Conservation (phyloP, 1,139 yeast genomes). For the Magnusiomyces fungicola region DNA sequence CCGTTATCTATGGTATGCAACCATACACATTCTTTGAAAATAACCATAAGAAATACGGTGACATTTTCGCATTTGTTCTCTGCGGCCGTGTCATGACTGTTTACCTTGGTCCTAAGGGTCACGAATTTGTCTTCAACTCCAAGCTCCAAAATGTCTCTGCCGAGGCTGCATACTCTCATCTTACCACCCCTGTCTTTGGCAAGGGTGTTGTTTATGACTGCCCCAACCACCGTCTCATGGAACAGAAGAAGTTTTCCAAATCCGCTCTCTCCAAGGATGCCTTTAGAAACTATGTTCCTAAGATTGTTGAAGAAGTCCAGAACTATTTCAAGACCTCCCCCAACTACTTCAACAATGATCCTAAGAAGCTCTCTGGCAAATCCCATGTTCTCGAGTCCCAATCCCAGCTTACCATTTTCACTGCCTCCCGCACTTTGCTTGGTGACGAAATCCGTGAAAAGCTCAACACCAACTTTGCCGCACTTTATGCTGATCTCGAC, state of each 20-base stretch:
- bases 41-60: slow-evolving; percentile 79
- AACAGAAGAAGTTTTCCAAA: slow-evolving; percentile 95
- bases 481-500: slow-evolving; percentile 82
- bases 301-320: slow-evolving; percentile 69
- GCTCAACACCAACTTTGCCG: slow-evolving; percentile 78
- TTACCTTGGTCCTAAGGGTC: slow-evolving; percentile 94
- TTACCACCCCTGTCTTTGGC: slow-evolving; percentile 97
- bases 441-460: slow-evolving; percentile 87
- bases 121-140: slow-evolving; percentile 90
- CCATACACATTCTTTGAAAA: slow-evolving; percentile 84
- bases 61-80: slow-evolving; percentile 80
- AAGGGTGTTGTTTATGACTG: slow-evolving; percentile 96
- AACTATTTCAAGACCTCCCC: slow-evolving; percentile 51
- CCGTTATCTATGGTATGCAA: slow-evolving; percentile 79
- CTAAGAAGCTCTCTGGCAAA: slow-evolving; percentile 40
- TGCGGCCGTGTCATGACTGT: slow-evolving; percentile 94
- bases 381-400: slow-evolving; percentile 75
- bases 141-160: slow-evolving; percentile 87
- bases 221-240: slow-evolving; percentile 90
- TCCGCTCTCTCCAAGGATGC: slow-evolving; percentile 80
- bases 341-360: slow-evolving; percentile 34
- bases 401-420: slow-evolving; percentile 93
- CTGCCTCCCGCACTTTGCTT: slow-evolving; percentile 84
- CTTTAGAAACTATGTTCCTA: slow-evolving; percentile 79
- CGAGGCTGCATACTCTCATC: slow-evolving; percentile 89